Percentiles rank a stretch among this genome's conserved stretches.
These are phyloP conservation scores for Psilocybe mexicana DNA, from an alignment of 1,284 basidiomycete genomes.

Conservation along the genomic window DNA sequence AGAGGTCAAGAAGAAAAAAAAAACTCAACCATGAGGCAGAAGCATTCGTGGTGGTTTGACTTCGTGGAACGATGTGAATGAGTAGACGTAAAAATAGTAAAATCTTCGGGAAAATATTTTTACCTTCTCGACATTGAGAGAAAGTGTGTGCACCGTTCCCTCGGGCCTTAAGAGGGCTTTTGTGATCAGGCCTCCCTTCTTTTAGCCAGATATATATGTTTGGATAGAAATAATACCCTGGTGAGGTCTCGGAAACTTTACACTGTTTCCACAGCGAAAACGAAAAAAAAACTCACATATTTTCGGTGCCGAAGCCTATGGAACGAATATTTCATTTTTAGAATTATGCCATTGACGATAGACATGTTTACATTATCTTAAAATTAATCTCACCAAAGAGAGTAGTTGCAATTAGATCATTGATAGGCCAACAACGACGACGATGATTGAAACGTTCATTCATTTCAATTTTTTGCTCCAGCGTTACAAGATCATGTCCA, in stretches of 20 bases:
- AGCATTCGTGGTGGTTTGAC: constrained; percentile 6
- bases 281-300: not conserved
- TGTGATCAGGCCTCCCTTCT: not conserved
- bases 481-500: not conserved
- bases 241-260: constrained; percentile 12
- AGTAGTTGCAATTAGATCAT: not conserved
- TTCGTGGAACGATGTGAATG: constrained; percentile 16
- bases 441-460: not conserved
- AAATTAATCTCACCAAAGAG: constrained; percentile 1
- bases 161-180: constrained; percentile 1
- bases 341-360: constrained; percentile 2
- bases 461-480: not conserved
- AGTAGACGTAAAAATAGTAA: constrained; percentile 12
- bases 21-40: constrained; percentile 12
- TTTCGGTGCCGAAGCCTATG: constrained; percentile 11
- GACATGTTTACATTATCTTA: not conserved
- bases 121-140: constrained; percentile 11
- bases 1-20: constrained; percentile 7
- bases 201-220: not conserved
- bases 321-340: not conserved
- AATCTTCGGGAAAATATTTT: constrained; percentile 13
- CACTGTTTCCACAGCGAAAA: not conserved
- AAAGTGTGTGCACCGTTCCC: constrained; percentile 3
- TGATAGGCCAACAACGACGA: not conserved
- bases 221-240: constrained; percentile 7